Evolutionary conservation across 139 green algal genomes (phyloP).

Genomic region (Trebouxia sp.): DNA sequence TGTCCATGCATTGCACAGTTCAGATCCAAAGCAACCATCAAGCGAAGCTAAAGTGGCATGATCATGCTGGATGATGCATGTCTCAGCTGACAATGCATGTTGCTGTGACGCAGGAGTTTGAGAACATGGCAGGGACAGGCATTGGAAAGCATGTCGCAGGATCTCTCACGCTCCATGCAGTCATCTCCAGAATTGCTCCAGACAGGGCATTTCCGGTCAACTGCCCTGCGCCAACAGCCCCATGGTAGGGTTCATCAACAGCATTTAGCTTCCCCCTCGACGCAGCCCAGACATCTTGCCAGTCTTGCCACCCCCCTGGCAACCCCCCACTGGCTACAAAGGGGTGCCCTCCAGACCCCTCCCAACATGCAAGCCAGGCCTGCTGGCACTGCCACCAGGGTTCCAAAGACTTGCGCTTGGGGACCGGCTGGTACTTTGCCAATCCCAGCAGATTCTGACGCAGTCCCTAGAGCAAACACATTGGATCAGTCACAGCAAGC

Average conservation of each 20-base stretch:
- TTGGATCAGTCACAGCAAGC: too few relatives aligned
- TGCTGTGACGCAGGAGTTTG: conserved; percentile 1
- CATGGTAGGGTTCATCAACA: neutral
- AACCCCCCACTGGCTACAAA: conserved; percentile 2
- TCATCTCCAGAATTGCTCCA: neutral
- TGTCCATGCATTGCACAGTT: too few relatives aligned
- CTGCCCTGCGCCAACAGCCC: neutral
- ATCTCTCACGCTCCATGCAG: conserved; percentile 17
- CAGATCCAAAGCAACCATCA: too few relatives aligned
- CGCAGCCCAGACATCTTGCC: neutral
- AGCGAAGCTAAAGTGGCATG: too few relatives aligned
- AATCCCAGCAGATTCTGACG: neutral
- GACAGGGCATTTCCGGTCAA: neutral
- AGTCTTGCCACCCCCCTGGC: conserved; percentile 9
- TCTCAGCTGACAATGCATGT: too few relatives aligned
- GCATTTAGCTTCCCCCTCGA: neutral
- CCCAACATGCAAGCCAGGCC: neutral
- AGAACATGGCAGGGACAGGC: conserved; percentile 24
- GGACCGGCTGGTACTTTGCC: too few relatives aligned
- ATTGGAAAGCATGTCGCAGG: conserved; percentile 27
- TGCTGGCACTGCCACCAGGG: too few relatives aligned
- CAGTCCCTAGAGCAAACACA: neutral
- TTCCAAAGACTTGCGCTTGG: too few relatives aligned
- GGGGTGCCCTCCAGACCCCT: neutral
- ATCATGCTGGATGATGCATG: too few relatives aligned